Conservation (phyloP, 495 filamentous ascomycete species). For the Podospora conica region DNA sequence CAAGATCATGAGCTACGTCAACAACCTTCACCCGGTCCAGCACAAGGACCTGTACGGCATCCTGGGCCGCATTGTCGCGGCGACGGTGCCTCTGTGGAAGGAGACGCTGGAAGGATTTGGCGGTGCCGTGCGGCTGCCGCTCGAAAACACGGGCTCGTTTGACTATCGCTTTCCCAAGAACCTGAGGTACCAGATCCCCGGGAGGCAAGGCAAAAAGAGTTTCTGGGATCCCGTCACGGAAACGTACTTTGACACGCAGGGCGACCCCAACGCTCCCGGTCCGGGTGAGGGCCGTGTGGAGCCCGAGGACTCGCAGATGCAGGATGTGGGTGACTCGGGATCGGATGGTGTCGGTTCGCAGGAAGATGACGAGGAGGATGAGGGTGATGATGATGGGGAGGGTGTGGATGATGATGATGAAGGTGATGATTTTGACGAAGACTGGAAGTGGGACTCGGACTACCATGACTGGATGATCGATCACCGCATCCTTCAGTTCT, state of each 20-base stretch:
- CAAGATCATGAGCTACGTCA: constrained; percentile 62
- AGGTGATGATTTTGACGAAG: background rate
- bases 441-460: constrained; percentile 8
- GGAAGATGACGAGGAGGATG: background rate
- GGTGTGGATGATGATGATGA: background rate
- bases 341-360: background rate
- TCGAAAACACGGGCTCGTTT: background rate
- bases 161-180: constrained; percentile 17
- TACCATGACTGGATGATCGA: constrained; percentile 8
- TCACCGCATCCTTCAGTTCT: constrained; percentile 15
- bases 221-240: constrained; percentile 9
- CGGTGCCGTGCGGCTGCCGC: constrained; percentile 12
- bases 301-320: background rate
- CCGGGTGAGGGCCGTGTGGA: background rate
- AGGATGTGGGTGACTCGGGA: background rate
- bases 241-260: background rate
- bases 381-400: background rate
- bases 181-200: constrained; percentile 13
- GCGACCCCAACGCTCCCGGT: background rate
- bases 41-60: constrained; percentile 45
- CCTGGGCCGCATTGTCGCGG: constrained; percentile 45
- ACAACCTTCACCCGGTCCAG: constrained; percentile 50
- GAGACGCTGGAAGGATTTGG: constrained; percentile 17
- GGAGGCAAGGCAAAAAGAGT: constrained; percentile 2
- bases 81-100: constrained; percentile 48